Conservation (phyloP, 805 yeast genomes). For the Saturnispora quitensis region DNA sequence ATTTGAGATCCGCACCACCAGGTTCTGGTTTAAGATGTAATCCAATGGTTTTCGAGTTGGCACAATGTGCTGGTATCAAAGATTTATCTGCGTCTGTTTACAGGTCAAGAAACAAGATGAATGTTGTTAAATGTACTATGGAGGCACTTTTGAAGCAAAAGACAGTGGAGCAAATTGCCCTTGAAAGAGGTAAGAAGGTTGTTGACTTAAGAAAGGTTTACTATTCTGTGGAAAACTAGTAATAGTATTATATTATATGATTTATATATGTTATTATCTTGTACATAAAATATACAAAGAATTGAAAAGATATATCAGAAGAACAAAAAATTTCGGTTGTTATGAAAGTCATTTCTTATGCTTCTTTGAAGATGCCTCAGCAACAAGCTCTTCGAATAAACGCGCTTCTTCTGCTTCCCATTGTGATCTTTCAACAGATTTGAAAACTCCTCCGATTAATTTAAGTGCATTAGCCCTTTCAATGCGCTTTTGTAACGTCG, state of each 20-base stretch:
- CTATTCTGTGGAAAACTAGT: constrained; percentile 33
- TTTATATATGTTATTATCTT: not conserved
- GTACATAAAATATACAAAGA: not conserved
- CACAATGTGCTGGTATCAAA: constrained; percentile 88
- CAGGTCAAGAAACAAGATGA: constrained; percentile 90
- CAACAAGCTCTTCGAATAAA: constrained; percentile 85
- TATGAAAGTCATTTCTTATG: constrained; percentile 35
- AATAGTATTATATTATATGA: not conserved
- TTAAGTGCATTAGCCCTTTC: constrained; percentile 74
- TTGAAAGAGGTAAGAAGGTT: constrained; percentile 88
- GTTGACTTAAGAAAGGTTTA: constrained; percentile 88
- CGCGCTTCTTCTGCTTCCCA: constrained; percentile 91
- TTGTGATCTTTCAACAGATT: constrained; percentile 57
- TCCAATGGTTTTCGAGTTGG: constrained; percentile 81
- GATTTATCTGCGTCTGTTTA: constrained; percentile 88
- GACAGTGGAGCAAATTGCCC: constrained; percentile 79
- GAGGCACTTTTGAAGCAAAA: constrained; percentile 77
- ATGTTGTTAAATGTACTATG: constrained; percentile 80
- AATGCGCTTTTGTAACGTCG: constrained; percentile 51
- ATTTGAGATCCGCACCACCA: constrained; percentile 78
- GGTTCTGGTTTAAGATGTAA: constrained; percentile 92
- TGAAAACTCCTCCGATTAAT: constrained; percentile 62
- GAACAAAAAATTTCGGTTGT: too few species aligned
- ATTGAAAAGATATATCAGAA: not conserved
- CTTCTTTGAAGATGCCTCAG: constrained; percentile 65